A percentile compares a stretch with the other conserved stretches of the same genome.
phyloP scores from a whole-genome alignment of 257 asterid species.

The Salvia miltiorrhiza region DNA sequence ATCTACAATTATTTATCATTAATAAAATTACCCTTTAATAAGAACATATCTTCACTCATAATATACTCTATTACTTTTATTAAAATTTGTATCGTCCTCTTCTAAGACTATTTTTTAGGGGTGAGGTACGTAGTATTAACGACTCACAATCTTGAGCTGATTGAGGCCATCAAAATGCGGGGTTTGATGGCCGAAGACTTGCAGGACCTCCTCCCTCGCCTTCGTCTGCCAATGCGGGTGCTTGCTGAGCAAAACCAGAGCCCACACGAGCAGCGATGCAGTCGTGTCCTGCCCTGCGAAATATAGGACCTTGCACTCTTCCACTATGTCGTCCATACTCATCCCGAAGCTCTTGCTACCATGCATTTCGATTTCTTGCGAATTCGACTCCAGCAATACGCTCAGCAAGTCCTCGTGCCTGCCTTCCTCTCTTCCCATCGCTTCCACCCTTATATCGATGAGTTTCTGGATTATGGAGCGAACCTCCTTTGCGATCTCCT shows the following conservation, averaged over 20 bases:
- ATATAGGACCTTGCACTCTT: constrained; percentile 51
- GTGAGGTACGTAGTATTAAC: no score
- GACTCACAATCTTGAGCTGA: constrained; percentile 40
- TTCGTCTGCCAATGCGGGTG: constrained; percentile 39
- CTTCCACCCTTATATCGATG: constrained; percentile 26
- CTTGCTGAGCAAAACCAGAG: constrained; percentile 30
- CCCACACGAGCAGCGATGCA: constrained; percentile 35
- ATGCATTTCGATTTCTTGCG: constrained; percentile 21
- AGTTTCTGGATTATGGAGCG: constrained; percentile 14
- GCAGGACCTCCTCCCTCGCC: constrained; percentile 43
- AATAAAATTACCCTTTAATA: no score
- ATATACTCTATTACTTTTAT: no score
- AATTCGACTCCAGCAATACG: constrained; percentile 30
- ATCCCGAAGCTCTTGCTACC: constrained; percentile 24
- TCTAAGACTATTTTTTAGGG: no score
- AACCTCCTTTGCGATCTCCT: constrained; percentile 27
- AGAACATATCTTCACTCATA: no score
- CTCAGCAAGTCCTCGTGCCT: constrained; percentile 26
- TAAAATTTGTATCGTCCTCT: no score
- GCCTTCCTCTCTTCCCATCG: constrained; percentile 23
- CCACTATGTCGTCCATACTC: constrained; percentile 30
- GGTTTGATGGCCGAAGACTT: constrained; percentile 18
- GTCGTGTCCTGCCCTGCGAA: constrained; percentile 50
- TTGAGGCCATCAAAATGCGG: constrained; percentile 35
- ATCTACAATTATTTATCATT: no score